These are phyloP conservation scores for Hansenula anomala DNA, from an alignment of 1,139 yeast species.

Conservation along the genomic window DNA sequence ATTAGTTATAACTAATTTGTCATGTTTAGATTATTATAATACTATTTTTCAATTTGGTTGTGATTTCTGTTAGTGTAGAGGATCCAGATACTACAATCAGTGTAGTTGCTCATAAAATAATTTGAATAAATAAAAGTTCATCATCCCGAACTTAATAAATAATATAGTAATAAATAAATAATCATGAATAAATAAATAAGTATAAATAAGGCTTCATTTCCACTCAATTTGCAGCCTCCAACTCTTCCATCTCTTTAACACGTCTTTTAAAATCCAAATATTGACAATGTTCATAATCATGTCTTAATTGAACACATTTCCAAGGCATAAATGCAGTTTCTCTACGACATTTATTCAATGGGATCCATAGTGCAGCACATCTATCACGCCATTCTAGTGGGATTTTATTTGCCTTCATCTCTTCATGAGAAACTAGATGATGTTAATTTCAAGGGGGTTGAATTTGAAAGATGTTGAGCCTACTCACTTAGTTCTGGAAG, in stretches of 20 bases:
- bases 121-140: too few relatives aligned
- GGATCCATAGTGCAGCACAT: slow-evolving; percentile 73
- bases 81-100: too few relatives aligned
- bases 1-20: too few relatives aligned
- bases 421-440: slow-evolving; percentile 68
- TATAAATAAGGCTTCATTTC: too few relatives aligned
- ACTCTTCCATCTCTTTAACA: slow-evolving; percentile 63
- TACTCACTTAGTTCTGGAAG: neutral
- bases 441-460: too few relatives aligned
- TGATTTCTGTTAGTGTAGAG: too few relatives aligned
- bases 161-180: neutral
- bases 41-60: too few relatives aligned
- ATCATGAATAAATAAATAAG: too few relatives aligned
- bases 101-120: too few relatives aligned
- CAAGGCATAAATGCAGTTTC: slow-evolving; percentile 54
- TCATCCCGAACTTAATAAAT: neutral
- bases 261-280: slow-evolving; percentile 80
- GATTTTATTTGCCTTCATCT: slow-evolving; percentile 74
- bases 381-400: slow-evolving; percentile 84
- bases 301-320: slow-evolving; percentile 78
- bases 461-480: too few relatives aligned
- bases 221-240: slow-evolving; percentile 23
- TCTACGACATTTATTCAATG: slow-evolving; percentile 55
- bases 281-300: slow-evolving; percentile 83
- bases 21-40: too few relatives aligned